Evolutionary conservation across 2,329 filamentous ascomycete genomes (phyloP), one percentile per base, ranked within the genome.

Genomic region (Verticillium isaacii): DNA sequence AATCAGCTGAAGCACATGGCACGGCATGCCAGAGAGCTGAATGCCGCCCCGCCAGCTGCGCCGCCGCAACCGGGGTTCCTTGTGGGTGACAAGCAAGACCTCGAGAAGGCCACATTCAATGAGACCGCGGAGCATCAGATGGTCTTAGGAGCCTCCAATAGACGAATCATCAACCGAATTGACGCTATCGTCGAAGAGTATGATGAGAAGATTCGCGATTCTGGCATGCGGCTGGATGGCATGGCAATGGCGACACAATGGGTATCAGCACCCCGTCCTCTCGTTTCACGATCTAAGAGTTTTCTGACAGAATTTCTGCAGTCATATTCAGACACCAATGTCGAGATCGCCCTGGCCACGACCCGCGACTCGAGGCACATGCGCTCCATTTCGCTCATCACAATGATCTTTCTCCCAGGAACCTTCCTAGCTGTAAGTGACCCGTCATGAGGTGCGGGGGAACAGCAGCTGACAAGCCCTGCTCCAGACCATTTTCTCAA

Each of bases 161-260:
- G 29, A 0, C 67, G 65, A 19, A 65, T 71, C n/a, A 66, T 60
- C 6, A 61, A 63, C 19, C 64, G 68, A 14, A 58, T 72, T 12
- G 37, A 60, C 12, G 59, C 58, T 0, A 70, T 73, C 14, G 66
- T 67, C 1, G 66, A 71, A 19, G 72, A 75, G 56, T 74, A 71
- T 29, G 69, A 73, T 1, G 69, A 72, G 1, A 72, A 70, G 56
- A 71, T 73, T 3, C 61, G 68, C 37, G 71, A 74, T 7, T 74
- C 71, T 36, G 68, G 67, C 0, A 74, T 74, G 71, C 65, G 71
- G n/a, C 55, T 75, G 1, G 72, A 74, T 15, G 72, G 71, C 2
- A 74, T 75, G 71, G 66, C 68, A 7, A 72, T 75, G 68, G 68
- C 72, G 15, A 74, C 70, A 2, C 71, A 75, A 69, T 73, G 70